Conservation (phyloP, 768 basidiomycete genomes). For the Gyrodon lividus region DNA sequence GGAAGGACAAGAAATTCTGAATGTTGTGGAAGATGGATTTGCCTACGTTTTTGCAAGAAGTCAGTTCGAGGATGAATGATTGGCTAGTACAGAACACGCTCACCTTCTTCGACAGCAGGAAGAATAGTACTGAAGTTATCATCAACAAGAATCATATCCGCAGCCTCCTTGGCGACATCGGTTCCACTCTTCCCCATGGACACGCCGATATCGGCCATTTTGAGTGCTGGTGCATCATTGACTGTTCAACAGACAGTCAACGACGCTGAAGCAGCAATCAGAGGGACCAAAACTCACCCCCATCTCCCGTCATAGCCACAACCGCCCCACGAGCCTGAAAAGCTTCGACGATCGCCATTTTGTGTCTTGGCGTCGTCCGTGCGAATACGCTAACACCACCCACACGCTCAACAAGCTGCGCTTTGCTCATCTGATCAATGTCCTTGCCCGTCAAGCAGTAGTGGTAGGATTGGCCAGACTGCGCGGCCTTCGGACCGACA, state of each 20-base stretch:
- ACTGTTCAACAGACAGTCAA: constrained; percentile 42
- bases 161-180: constrained; percentile 97
- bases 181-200: constrained; percentile 99
- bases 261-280: neutral
- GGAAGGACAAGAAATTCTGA: constrained; percentile 96
- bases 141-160: constrained; percentile 94
- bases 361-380: constrained; percentile 93
- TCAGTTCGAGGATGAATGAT: neutral
- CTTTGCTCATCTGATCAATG: constrained; percentile 81
- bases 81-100: constrained; percentile 6
- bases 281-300: constrained; percentile 58
- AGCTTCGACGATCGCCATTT: constrained; percentile 96
- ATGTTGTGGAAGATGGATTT: constrained; percentile 99
- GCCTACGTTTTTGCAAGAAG: constrained; percentile 40
- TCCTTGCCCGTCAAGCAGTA: constrained; percentile 76
- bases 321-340: constrained; percentile 87
- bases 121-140: constrained; percentile 96
- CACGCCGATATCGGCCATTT: constrained; percentile 97
- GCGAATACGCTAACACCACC: constrained; percentile 88
- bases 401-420: constrained; percentile 79
- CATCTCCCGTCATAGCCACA: constrained; percentile 98
- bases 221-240: constrained; percentile 94
- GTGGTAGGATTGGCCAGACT: constrained; percentile 26
- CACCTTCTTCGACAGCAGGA: constrained; percentile 92
- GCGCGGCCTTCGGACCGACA: constrained; percentile 45